Evolutionary conservation across 495 filamentous ascomycete genomes (phyloP), one percentile per base, ranked within the genome.

Genomic region (Penicillium cosmopolitanum): DNA sequence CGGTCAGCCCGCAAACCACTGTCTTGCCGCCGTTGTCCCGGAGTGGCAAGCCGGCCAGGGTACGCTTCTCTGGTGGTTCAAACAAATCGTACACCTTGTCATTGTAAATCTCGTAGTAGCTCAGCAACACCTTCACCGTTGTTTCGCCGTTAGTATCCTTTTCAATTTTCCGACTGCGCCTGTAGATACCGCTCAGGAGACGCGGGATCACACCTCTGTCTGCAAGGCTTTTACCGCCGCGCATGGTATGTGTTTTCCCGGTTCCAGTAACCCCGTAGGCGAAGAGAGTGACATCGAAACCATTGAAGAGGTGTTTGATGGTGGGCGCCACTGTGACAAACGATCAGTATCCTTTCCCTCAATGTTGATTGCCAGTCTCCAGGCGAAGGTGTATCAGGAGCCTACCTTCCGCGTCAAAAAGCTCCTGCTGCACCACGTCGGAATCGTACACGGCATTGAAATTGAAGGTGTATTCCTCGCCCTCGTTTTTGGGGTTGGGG

Each of bases 91-190:
- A 97, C 6, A 98, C 93, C 71, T 91, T 92, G 73, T 95, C 91
- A 70, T 97, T 97, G 76, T 98, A 98, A 53, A 98, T 98, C 67
- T 98, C 95, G 76, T 97, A 98, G 76, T 98, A 98, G 40, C 89
- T 94, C 66, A 98, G 84, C 13, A 86, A 82, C 9, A 97, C 92
- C 35, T 84, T 78, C 43, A 96, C 92, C 3, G 78, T 81, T 0
- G 87, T 95, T 42, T 84, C 83, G 2, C 89, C 93, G 8, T 82
- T 81, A 46, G 87, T 86, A 62, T 97, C 93, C 69, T 95, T 96
- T 57, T 88, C 85, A 5, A 96, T 87, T 78, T 96, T 97, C 66
- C 90, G 87, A 42, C 88, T 88, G 36, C 89, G 79, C 56, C 94
- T 83, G 66, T 95, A 98, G 55, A 98, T 90, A 62, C 84, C 86